Conservation (phyloP, 1,284 basidiomycete species). For the Boletus semigastroideus region DNA sequence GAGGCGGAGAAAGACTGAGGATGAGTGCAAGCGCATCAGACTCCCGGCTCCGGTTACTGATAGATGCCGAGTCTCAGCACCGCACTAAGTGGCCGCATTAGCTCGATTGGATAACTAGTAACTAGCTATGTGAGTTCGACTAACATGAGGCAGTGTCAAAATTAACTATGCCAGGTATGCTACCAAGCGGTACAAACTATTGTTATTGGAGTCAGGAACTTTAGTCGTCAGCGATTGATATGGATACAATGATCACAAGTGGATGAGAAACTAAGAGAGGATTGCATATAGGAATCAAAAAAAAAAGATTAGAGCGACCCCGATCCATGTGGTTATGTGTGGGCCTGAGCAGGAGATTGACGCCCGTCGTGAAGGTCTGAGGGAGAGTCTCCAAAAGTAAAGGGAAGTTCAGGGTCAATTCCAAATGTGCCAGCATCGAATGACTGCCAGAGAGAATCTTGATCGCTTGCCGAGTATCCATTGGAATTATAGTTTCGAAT, state of each 20-base stretch:
- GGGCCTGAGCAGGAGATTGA: constrained; percentile 28
- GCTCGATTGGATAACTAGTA: no score
- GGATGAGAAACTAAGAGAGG: constrained; percentile 3
- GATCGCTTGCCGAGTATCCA: constrained; percentile 48
- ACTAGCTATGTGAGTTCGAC: constrained; percentile 4
- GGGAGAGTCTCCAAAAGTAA: constrained; percentile 47
- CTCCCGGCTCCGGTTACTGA: constrained; percentile 9
- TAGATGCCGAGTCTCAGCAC: not conserved
- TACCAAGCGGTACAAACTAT: constrained; percentile 34
- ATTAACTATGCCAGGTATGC: constrained; percentile 31
- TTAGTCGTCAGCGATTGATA: constrained; percentile 24
- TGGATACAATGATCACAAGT: constrained; percentile 27
- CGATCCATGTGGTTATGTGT: constrained; percentile 9
- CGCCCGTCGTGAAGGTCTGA: constrained; percentile 31
- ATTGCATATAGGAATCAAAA: constrained; percentile 18
- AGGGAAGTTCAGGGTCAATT: constrained; percentile 71
- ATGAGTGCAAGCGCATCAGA: no score
- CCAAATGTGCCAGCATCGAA: constrained; percentile 72
- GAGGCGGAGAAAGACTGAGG: no score
- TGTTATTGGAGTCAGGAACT: constrained; percentile 18
- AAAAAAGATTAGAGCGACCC: not conserved
- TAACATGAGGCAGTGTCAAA: constrained; percentile 14
- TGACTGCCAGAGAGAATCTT: constrained; percentile 69
- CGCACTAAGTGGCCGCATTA: no score
- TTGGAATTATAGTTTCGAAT: constrained; percentile 66